Evolutionary conservation across 495 filamentous ascomycete species (phyloP).

Genomic region (Penicillium egyptiacum): DNA sequence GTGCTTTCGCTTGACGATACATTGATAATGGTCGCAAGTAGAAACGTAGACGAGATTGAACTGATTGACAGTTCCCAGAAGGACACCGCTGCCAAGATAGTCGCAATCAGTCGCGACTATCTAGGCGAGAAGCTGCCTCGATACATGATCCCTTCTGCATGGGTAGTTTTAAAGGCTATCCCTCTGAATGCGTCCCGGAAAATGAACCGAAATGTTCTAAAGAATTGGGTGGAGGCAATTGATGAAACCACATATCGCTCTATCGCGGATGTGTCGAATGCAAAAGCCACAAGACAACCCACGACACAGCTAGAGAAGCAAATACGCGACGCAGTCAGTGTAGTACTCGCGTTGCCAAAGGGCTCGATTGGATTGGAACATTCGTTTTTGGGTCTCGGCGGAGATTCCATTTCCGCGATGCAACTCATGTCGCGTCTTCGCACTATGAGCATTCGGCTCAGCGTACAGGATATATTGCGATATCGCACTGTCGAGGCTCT

Average conservation of each 20-base stretch:
- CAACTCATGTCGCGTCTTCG: neutral
- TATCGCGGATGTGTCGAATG: neutral
- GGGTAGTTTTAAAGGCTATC: neutral
- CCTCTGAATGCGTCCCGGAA: neutral
- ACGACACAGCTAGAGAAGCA: neutral
- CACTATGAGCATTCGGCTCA: neutral
- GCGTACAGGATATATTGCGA: neutral
- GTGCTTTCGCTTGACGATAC: neutral
- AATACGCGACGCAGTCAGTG: neutral
- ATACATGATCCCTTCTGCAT: neutral
- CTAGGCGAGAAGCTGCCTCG: neutral
- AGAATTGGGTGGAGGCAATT: neutral
- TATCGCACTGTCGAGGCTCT: neutral
- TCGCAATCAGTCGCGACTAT: neutral
- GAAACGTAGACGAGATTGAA: neutral
- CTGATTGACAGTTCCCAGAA: neutral
- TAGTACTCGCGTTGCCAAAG: neutral
- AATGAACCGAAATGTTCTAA: neutral
- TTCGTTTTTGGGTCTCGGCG: neutral
- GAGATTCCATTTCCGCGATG: slow-evolving; percentile 1
- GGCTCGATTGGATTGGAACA: neutral
- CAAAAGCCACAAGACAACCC: neutral
- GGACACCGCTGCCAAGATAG: neutral
- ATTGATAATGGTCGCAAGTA: neutral
- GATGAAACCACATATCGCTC: neutral